Evolutionary conservation across 2,329 filamentous ascomycete species (phyloP), one percentile per base, ranked within the genome.

Genomic region (Penicillium frequentans): DNA sequence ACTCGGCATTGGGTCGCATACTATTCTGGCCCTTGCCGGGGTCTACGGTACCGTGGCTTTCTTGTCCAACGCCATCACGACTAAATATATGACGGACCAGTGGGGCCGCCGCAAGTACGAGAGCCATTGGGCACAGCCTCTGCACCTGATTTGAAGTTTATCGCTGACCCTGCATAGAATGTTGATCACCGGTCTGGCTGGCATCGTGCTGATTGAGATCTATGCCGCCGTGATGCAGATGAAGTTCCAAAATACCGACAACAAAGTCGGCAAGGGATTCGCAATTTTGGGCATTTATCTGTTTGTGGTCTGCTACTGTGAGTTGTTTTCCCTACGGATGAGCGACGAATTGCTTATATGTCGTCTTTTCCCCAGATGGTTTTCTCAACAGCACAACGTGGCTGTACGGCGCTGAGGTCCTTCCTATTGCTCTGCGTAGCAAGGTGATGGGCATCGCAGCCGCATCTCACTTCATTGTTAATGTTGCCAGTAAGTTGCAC

Each of bases 171-270:
- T 53, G 52, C 27, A 42, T 43, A 82, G 79, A 47, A 85, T 86
- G 84, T 77, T 86, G 11, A 66, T 86, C 6, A 63, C 82, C 2
- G 84, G 84, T 6, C 66, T 86, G 3, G 62, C 69, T 5, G 80
- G 81, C 1, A 77, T 86, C 43, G 74, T 85, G 14, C 13, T 84
- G n/a, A 78, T 83, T 48, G 82, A 85, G 63, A 84, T 85, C 52
- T 86, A 86, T 61, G 76, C 82, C 0, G 81, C 84, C 1, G 79
- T 85, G 43, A 85, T 86, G 82, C 83, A 86, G 68, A 74, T 76
- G 27, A 68, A 78, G 46, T 86, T 85, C 64, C 82, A 85, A 63
- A 74, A 82, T 58, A 83, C 79, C 0, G 67, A 82, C 55, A 85
- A 85, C 65, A 70, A 72, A 5, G 65, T 84, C 27, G 84, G 84